These are phyloP conservation scores for Penicillium sp. DNA, from an alignment of 2,329 filamentous ascomycete genomes.

Conservation along the genomic window DNA sequence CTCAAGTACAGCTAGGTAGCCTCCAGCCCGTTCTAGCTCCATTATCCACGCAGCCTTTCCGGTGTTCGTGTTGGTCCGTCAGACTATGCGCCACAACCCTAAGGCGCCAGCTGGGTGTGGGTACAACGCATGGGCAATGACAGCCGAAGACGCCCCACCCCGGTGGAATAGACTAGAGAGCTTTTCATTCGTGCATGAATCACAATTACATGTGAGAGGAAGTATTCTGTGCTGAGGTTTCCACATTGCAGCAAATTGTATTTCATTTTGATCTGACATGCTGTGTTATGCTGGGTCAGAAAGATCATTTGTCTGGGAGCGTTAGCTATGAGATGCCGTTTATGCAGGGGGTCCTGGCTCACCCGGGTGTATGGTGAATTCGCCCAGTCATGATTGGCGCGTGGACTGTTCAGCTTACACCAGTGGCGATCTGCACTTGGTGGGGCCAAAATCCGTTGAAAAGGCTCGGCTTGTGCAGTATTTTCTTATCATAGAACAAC, in stretches of 20 bases:
- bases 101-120: neutral
- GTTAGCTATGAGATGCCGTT: neutral
- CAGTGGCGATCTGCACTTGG: neutral
- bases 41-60: conserved; percentile 5
- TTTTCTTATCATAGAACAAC: neutral
- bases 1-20: conserved; percentile 11
- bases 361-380: neutral
- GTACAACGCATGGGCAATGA: neutral
- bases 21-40: conserved; percentile 11
- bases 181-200: conserved; percentile 11
- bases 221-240: neutral
- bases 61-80: conserved; percentile 4
- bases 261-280: neutral
- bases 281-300: neutral
- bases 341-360: neutral
- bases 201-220: conserved; percentile 8
- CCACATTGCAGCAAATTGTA: neutral
- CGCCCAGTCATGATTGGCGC: neutral
- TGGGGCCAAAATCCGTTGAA: neutral
- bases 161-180: neutral
- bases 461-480: neutral
- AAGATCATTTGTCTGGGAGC: neutral
- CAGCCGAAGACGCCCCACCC: conserved; percentile 1
- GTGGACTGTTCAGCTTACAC: neutral
- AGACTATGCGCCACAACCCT: conserved; percentile 14